Conservation (phyloP, 164 flowering plant genomes). For the Houttuynia cordata region DNA sequence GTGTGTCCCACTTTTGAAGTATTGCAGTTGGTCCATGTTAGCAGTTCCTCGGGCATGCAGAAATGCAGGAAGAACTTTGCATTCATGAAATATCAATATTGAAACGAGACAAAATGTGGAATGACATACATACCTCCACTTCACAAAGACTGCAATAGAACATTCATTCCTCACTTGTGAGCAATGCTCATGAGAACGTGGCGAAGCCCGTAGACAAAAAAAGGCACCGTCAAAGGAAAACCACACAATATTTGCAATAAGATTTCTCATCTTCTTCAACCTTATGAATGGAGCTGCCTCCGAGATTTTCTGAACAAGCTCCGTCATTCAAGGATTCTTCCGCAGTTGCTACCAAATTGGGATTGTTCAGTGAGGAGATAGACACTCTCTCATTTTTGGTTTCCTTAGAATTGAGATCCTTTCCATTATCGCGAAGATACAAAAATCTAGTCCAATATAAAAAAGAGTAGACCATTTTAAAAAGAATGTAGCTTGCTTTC, state of each 20-base stretch:
- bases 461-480: too few species aligned
- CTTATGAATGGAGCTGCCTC: too few species aligned
- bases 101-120: neutral
- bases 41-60: too few species aligned
- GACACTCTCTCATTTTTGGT: conserved; percentile 49
- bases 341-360: conserved; percentile 29
- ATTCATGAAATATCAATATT: too few species aligned
- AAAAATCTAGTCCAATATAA: too few species aligned
- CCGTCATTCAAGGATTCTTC: conserved; percentile 31
- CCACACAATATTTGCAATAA: conserved; percentile 14
- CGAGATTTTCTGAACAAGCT: conserved; percentile 5
- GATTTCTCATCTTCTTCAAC: too few species aligned
- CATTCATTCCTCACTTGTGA: conserved; percentile 99
- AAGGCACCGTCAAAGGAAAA: conserved; percentile 33
- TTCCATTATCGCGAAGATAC: conserved; percentile 24
- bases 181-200: conserved; percentile 17
- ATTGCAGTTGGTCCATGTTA: too few species aligned
- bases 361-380: conserved; percentile 41
- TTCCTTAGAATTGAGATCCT: conserved; percentile 24
- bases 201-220: conserved; percentile 35
- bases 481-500: too few species aligned
- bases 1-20: too few species aligned
- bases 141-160: conserved; percentile 94
- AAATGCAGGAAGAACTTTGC: too few species aligned
- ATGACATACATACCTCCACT: conserved; percentile 59